A percentile compares a stretch with the other conserved stretches of the same genome.
phyloP scores from a whole-genome alignment of 2,329 filamentous ascomycete genomes.

The Exophiala viscosa region DNA sequence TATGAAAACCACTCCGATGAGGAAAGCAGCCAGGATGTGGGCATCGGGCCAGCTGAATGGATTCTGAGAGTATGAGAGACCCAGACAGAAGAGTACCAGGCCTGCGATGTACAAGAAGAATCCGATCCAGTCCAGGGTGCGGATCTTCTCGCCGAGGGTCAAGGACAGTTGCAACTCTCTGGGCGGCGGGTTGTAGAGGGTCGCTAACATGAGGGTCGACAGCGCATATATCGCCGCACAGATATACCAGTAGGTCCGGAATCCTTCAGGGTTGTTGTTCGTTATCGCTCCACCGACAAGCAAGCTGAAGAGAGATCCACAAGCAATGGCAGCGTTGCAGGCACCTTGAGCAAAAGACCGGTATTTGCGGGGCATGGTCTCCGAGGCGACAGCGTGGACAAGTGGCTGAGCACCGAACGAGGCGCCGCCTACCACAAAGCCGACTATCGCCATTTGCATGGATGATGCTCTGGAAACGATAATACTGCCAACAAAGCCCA shows the following conservation, averaged over 20 bases:
- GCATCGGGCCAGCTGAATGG: conserved; percentile 51
- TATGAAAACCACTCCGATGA: conserved; percentile 44
- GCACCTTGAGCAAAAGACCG: conserved; percentile 6
- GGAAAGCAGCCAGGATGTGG: conserved; percentile 49
- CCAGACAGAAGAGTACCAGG: conserved; percentile 90
- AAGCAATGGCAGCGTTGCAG: conserved; percentile 3
- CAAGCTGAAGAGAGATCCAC: conserved; percentile 5
- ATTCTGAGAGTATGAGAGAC: conserved; percentile 61
- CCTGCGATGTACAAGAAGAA: conserved; percentile 72
- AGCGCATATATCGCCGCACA: conserved; percentile 5
- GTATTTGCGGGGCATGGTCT: conserved; percentile 14
- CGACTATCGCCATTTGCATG: conserved; percentile 4
- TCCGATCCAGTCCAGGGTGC: not conserved
- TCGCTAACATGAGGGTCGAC: not conserved
- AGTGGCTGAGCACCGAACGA: conserved; percentile 4
- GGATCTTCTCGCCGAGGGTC: not conserved
- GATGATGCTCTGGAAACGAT: conserved; percentile 3
- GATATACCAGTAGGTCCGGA: conserved; percentile 15
- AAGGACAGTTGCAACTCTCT: conserved; percentile 5
- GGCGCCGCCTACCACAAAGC: conserved; percentile 3
- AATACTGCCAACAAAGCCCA: conserved; percentile 8
- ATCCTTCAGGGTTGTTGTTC: conserved; percentile 2
- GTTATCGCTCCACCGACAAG: conserved; percentile 3
- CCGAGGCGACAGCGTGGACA: conserved; percentile 8
- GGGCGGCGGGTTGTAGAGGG: conserved; percentile 10